These are phyloP conservation scores for Boletus hoseneyae DNA, from an alignment of 1,284 basidiomycete species.

Conservation along the genomic window DNA sequence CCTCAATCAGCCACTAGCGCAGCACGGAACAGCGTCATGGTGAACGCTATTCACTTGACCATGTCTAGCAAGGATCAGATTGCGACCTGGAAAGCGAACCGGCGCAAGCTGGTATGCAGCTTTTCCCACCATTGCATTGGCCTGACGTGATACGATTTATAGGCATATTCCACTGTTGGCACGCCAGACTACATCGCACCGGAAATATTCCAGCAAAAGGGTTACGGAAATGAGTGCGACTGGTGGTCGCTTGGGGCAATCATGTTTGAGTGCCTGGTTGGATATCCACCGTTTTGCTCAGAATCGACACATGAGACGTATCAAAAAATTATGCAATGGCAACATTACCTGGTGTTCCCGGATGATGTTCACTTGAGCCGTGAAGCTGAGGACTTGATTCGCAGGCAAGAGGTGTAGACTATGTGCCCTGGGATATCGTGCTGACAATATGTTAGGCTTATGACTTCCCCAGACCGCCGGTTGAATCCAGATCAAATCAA, in stretches of 20 bases:
- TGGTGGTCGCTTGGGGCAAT: constrained; percentile 98
- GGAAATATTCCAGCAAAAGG: constrained; percentile 96
- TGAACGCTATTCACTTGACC: constrained; percentile 89
- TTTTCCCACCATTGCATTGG: not conserved
- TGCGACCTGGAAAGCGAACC: constrained; percentile 98
- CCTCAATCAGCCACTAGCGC: constrained; percentile 33
- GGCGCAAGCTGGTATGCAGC: constrained; percentile 79
- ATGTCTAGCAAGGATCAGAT: constrained; percentile 90
- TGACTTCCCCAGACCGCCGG: constrained; percentile 84
- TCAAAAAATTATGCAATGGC: constrained; percentile 97
- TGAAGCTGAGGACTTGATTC: constrained; percentile 91
- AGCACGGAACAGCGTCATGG: constrained; percentile 78
- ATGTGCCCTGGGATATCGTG: not conserved
- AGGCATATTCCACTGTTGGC: constrained; percentile 99
- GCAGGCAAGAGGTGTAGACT: constrained; percentile 49
- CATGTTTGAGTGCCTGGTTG: constrained; percentile 98
- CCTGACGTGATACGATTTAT: not conserved
- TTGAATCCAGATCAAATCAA: constrained; percentile 88
- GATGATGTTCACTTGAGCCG: constrained; percentile 93
- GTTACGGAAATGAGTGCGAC: constrained; percentile 97
- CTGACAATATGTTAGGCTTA: constrained; percentile 49
- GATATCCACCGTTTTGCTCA: constrained; percentile 97
- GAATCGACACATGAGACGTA: constrained; percentile 99
- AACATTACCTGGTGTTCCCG: constrained; percentile 83
- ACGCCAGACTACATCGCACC: constrained; percentile 99